phyloP scores from a whole-genome alignment of 257 asterid species.

The Gynochthodes officinalis region DNA sequence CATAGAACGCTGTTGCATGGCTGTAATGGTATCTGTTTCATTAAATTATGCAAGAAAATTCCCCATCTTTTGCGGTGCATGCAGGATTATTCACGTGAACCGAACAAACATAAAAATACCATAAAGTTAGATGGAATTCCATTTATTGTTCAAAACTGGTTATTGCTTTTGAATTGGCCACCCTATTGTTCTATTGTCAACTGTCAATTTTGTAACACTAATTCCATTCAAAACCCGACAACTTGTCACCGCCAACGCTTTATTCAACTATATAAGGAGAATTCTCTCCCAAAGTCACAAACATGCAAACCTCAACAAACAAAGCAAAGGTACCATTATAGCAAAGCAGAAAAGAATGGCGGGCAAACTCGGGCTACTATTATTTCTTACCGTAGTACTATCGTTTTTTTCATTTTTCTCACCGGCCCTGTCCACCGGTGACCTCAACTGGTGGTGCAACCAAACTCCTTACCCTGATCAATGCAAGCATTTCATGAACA shows the following conservation, averaged over 20 bases:
- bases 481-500: conserved; percentile 55
- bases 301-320: neutral
- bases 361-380: conserved; percentile 13
- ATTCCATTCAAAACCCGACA: conserved; percentile 14
- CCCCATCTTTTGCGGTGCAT: too few species aligned
- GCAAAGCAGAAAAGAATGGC: conserved; percentile 15
- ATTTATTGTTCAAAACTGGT: conserved; percentile 11
- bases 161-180: conserved; percentile 26
- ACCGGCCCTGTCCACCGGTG: conserved; percentile 18
- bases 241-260: conserved; percentile 21
- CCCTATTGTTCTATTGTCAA: conserved; percentile 23
- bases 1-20: too few species aligned
- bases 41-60: too few species aligned
- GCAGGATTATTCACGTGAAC: too few species aligned
- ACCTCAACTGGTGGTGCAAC: conserved; percentile 51
- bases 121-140: neutral
- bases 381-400: conserved; percentile 18
- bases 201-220: conserved; percentile 30
- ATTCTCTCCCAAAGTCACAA: conserved; percentile 3
- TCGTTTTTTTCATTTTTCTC: conserved; percentile 25
- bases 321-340: too few species aligned
- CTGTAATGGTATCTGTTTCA: too few species aligned
- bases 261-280: conserved; percentile 27
- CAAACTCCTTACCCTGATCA: conserved; percentile 65
- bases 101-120: too few species aligned